These are phyloP conservation scores for Chlorociboria aeruginascens DNA, from an alignment of 495 filamentous ascomycete genomes.

Conservation along the genomic window DNA sequence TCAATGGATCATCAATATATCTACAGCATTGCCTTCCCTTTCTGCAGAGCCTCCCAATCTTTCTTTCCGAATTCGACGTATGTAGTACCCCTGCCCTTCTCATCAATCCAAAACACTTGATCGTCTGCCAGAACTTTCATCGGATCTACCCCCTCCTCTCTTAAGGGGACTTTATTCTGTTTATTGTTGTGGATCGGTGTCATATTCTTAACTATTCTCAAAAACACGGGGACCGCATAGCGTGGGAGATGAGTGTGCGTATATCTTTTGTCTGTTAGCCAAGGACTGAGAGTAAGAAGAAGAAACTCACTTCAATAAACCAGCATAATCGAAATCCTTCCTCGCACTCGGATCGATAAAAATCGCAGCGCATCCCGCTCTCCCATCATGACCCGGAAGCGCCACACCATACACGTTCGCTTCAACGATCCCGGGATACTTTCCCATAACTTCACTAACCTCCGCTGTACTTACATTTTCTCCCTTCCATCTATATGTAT, in stretches of 20 bases:
- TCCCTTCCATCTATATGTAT: conserved; percentile 76
- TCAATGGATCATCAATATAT: neutral
- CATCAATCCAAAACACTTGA: conserved; percentile 44
- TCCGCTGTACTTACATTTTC: conserved; percentile 77
- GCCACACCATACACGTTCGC: conserved; percentile 72
- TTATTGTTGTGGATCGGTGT: conserved; percentile 73
- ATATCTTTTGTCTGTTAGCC: conserved; percentile 23
- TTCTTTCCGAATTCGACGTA: conserved; percentile 46
- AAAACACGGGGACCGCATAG: conserved; percentile 69
- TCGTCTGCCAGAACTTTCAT: conserved; percentile 38
- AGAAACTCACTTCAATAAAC: conserved; percentile 32
- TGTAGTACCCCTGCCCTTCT: conserved; percentile 29
- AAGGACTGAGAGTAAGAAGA: neutral
- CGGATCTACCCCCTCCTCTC: conserved; percentile 60
- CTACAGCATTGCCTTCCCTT: conserved; percentile 39
- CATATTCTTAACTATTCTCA: conserved; percentile 46
- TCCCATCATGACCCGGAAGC: conserved; percentile 58
- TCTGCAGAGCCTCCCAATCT: conserved; percentile 44
- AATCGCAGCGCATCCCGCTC: conserved; percentile 53
- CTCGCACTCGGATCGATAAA: conserved; percentile 30
- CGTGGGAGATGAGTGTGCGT: conserved; percentile 46
- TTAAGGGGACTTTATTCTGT: conserved; percentile 65
- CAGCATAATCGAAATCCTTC: conserved; percentile 38
- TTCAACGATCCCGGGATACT: conserved; percentile 53
- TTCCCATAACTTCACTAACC: conserved; percentile 55